Conservation (phyloP, 164 flowering plant species). For the Nymphaea thermarum region DNA sequence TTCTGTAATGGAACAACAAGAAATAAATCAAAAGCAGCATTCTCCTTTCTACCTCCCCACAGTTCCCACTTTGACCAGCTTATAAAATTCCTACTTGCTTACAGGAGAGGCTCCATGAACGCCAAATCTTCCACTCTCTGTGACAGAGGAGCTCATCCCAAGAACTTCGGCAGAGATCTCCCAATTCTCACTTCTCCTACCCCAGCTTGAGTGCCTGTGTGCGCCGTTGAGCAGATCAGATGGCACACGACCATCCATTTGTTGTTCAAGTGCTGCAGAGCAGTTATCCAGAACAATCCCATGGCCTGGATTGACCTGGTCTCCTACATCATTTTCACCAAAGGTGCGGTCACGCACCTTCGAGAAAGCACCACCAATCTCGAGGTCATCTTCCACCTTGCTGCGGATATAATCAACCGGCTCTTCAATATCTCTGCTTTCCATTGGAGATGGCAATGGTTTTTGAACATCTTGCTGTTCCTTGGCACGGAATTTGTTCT, state of each 20-base stretch:
- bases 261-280: conserved; percentile 25
- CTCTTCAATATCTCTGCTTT: conserved; percentile 44
- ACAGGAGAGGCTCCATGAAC: neutral
- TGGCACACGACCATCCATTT: neutral
- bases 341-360: conserved; percentile 76
- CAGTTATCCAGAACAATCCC: conserved; percentile 24
- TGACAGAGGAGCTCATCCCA: conserved; percentile 21
- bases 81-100: neutral
- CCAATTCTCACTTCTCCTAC: conserved; percentile 65
- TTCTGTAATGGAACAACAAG: neutral
- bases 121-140: conserved; percentile 22
- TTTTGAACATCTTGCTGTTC: conserved; percentile 51
- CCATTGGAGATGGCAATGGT: conserved; percentile 19
- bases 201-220: conserved; percentile 47
- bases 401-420: conserved; percentile 36
- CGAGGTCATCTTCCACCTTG: conserved; percentile 88
- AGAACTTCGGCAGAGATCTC: conserved; percentile 49
- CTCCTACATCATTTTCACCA: conserved; percentile 52
- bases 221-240: neutral
- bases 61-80: neutral
- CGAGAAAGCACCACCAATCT: conserved; percentile 70
- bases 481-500: conserved; percentile 71
- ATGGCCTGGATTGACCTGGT: conserved; percentile 61
- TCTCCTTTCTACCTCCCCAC: neutral
- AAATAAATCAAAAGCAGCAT: neutral